Evolutionary conservation across 768 basidiomycete species (phyloP).

Genomic region (Lentinula aciculospora): DNA sequence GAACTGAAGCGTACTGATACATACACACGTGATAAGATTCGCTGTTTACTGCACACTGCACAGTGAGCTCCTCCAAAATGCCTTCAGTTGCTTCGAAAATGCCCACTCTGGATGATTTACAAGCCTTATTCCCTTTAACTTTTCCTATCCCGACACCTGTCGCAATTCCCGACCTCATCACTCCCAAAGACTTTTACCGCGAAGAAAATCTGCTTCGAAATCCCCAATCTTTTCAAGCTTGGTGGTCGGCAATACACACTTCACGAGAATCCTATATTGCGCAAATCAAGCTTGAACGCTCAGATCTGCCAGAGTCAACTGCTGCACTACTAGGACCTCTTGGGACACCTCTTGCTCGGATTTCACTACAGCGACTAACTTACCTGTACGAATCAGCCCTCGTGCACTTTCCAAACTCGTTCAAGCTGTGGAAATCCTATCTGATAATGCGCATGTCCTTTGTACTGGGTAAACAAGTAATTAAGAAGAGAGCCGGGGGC

Average conservation of each 20-base stretch:
- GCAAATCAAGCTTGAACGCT: constrained; percentile 51
- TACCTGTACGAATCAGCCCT: constrained; percentile 95
- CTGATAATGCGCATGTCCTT: constrained; percentile 77
- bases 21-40: not conserved
- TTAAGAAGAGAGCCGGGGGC: constrained; percentile 77
- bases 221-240: constrained; percentile 85
- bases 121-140: constrained; percentile 77
- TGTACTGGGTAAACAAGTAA: constrained; percentile 71
- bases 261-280: constrained; percentile 61
- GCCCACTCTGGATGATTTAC: constrained; percentile 40
- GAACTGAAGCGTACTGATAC: no score
- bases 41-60: not conserved
- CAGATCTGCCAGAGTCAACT: constrained; percentile 43
- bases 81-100: constrained; percentile 49
- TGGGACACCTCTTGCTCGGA: constrained; percentile 63
- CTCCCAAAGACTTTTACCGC: constrained; percentile 70
- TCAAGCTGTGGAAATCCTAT: constrained; percentile 96
- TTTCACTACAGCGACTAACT: constrained; percentile 76
- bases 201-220: constrained; percentile 95
- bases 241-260: constrained; percentile 83
- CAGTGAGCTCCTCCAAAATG: constrained; percentile 29
- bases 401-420: constrained; percentile 79
- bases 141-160: constrained; percentile 77
- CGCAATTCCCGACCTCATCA: constrained; percentile 72
- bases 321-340: constrained; percentile 72